Conservation (phyloP, 257 asterid genomes). For the Solanum sitiens region DNA sequence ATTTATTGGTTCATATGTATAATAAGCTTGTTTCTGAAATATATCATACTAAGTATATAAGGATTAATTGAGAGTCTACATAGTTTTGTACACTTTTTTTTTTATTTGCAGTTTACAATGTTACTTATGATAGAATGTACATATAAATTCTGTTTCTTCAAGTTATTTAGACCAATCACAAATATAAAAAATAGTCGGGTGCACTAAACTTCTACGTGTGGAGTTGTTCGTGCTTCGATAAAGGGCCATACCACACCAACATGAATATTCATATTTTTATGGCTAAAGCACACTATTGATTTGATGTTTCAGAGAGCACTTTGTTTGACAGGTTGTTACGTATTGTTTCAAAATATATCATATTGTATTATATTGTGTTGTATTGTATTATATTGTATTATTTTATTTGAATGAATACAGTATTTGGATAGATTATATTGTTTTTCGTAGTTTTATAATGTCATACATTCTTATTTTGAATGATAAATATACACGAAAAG, state of each 20-base stretch:
- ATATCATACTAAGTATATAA: background rate
- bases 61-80: background rate
- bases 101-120: background rate
- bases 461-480: background rate
- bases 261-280: background rate
- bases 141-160: background rate
- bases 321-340: too few relatives aligned
- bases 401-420: too few relatives aligned
- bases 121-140: background rate
- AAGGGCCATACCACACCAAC: too few relatives aligned
- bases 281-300: background rate
- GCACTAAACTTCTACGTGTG: background rate
- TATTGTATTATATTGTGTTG: too few relatives aligned
- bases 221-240: too few relatives aligned
- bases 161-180: background rate
- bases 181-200: background rate
- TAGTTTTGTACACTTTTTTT: background rate
- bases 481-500: background rate
- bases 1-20: background rate
- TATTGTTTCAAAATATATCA: too few relatives aligned
- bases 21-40: background rate
- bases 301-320: background rate
- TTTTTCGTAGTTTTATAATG: background rate
- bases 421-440: too few relatives aligned
- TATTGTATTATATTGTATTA: too few relatives aligned